A percentile compares a stretch with the other conserved stretches of the same genome.
Evolutionary conservation across 225 moss, liverwort and hornwort genomes (phyloP).

Genomic region (Anthoceros angustus): DNA sequence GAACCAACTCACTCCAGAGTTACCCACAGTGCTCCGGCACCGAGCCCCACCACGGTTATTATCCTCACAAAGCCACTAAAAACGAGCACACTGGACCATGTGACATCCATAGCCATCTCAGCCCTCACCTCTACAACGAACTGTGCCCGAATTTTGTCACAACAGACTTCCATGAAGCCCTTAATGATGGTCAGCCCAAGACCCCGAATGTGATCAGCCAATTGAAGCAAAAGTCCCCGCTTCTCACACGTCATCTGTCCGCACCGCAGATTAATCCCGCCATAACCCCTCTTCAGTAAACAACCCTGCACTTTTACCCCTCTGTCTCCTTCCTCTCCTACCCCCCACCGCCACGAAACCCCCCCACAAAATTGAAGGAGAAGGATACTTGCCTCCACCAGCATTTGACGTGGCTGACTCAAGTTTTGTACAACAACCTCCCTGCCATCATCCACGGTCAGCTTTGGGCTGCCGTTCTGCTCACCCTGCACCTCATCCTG

Average conservation of each 20-base stretch:
- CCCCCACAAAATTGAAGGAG: no score
- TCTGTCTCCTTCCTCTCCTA: no score
- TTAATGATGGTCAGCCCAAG: constrained; percentile 17
- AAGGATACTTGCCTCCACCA: constrained; percentile 10
- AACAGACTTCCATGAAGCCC: constrained; percentile 11
- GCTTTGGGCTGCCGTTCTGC: constrained; percentile 4
- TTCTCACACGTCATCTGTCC: constrained; percentile 11
- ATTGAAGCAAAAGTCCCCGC: constrained; percentile 10
- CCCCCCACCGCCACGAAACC: no score
- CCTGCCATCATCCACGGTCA: no score
- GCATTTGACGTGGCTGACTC: constrained; percentile 14
- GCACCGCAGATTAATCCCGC: background rate
- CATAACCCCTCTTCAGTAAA: background rate
- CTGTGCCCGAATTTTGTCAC: constrained; percentile 15
- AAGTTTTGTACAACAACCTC: constrained; percentile 12
- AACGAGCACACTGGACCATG: background rate
- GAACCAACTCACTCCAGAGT: background rate
- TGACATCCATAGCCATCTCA: background rate
- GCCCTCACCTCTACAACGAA: constrained; percentile 16
- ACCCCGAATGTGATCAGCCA: constrained; percentile 10
- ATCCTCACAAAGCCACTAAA: background rate
- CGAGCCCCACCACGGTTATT: background rate
- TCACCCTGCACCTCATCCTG: background rate
- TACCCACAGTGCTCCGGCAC: background rate
- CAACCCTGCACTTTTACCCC: no score